Evolutionary conservation across 768 basidiomycete species (phyloP).

Genomic region (Podaxis sp.): DNA sequence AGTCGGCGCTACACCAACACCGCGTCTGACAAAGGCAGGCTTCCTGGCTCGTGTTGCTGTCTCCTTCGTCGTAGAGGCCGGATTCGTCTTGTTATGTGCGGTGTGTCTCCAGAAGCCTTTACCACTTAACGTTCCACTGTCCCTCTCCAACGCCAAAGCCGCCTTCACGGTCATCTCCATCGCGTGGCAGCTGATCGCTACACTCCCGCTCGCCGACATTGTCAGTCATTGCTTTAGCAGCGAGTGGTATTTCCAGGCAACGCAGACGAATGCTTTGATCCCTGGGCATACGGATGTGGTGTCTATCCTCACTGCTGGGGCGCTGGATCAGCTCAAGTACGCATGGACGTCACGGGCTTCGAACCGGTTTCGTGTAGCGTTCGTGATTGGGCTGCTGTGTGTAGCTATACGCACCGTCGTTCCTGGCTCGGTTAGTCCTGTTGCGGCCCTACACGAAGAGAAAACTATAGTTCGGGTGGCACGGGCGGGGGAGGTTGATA

Average conservation of each 20-base stretch:
- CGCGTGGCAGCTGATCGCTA: not conserved
- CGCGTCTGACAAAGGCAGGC: not conserved
- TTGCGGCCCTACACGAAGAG: not conserved
- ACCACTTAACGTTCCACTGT: not conserved
- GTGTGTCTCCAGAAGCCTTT: not conserved
- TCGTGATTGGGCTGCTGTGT: not conserved
- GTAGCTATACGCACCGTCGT: not conserved
- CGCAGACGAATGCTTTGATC: not conserved
- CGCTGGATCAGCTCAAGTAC: not conserved
- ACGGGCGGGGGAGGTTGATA: not conserved
- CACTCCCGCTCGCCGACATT: not conserved
- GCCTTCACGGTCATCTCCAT: not conserved
- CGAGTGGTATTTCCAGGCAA: slow-evolving; percentile 2
- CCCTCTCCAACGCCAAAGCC: slow-evolving; percentile 4
- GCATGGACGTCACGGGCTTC: not conserved
- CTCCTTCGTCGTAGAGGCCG: not conserved
- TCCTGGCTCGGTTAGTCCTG: not conserved
- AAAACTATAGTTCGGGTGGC: not conserved
- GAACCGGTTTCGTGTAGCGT: not conserved
- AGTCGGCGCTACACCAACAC: too few relatives aligned
- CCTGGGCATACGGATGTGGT: not conserved
- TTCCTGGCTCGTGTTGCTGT: not conserved
- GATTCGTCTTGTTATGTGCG: not conserved
- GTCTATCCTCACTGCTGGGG: not conserved
- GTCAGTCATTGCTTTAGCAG: not conserved